Conservation (phyloP, 768 basidiomycete genomes). For the Termitomyces sp. region DNA sequence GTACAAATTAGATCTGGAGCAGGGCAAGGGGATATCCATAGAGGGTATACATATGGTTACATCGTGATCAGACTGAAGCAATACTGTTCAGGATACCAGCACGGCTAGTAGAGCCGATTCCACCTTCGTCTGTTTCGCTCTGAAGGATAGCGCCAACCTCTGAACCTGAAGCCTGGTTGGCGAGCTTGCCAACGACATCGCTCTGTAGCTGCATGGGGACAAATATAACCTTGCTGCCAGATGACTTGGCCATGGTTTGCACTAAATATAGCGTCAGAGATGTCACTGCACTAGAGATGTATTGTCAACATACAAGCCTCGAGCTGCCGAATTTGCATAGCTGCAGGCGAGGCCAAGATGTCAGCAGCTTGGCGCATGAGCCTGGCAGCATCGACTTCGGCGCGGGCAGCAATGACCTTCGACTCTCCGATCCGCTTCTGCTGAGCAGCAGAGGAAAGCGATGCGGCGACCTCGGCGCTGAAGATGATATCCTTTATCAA, state of each 20-base stretch:
- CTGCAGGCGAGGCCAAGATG: slow-evolving; percentile 89
- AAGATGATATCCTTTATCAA: slow-evolving; percentile 95
- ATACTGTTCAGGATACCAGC: slow-evolving; percentile 51
- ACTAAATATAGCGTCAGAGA: slow-evolving; percentile 29
- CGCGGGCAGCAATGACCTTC: slow-evolving; percentile 93
- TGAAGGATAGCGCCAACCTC: slow-evolving; percentile 23
- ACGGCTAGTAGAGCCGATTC: slow-evolving; percentile 37
- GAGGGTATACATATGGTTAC: slow-evolving; percentile 1
- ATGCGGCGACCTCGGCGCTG: slow-evolving; percentile 83
- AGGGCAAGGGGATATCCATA: not conserved
- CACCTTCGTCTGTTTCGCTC: slow-evolving; percentile 35
- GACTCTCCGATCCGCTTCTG: slow-evolving; percentile 96
- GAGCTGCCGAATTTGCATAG: slow-evolving; percentile 97
- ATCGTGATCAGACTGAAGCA: slow-evolving; percentile 32
- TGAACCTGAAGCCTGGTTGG: slow-evolving; percentile 23
- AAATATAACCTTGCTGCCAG: slow-evolving; percentile 89
- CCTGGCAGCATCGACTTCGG: slow-evolving; percentile 91
- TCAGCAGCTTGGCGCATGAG: slow-evolving; percentile 97
- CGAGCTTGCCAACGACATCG: slow-evolving; percentile 54
- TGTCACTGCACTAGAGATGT: not conserved
- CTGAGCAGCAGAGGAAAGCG: slow-evolving; percentile 91
- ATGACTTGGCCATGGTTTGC: slow-evolving; percentile 89
- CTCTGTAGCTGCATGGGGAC: slow-evolving; percentile 89
- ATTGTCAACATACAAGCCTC: slow-evolving; percentile 59
- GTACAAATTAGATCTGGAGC: slow-evolving; percentile 1